Evolutionary conservation across 352 stramenopile species (phyloP), one percentile per base, ranked within the genome.

Genomic region (Globisporangium nunn): DNA sequence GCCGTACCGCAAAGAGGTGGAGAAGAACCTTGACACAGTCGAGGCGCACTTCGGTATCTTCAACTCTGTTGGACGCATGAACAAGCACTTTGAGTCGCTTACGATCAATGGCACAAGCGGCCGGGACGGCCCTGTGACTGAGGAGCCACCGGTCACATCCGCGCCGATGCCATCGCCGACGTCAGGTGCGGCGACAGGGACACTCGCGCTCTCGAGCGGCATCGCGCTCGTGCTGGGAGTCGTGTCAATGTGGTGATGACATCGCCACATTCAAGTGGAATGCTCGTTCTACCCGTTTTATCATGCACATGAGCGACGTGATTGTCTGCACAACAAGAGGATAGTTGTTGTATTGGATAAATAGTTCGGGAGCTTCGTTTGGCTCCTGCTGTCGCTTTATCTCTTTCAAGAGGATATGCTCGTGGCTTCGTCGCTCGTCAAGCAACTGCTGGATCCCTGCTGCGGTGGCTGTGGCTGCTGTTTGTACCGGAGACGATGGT

Each of bases 1-100:
- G 31, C 54, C 63, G 52, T 73, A 64, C 53, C 67, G 66, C 44
- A 51, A 46, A 11, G 40, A 53, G 14, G 56, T 70, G 1, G 50
- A 29, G 10, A 57, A 73, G 17, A 54, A 55, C 14, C 61, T 50
- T 15, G 23, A 48, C 31, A 86, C 78, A 33, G 77, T 87, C 47
- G 79, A 90, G 67, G 77, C 74, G 41, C 78, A 87, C 65, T 90
- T 90, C 43, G 79, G 79, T 12, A 55, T 90, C 48, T 87, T 86
- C 52, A 56, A 51, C 43, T 31, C 33, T 12, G 52, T 30, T 30
- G 50, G 31, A 6, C 58, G 46, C 17, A 41, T 72, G 23, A 72
- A 72, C 49, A 58, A 61, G 6, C 30, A 54, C 7, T 61, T 70
- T 35, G 50, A 37, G 17, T 50, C n/a, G 44, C 54, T 70, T 39